Conservation (phyloP, 352 stramenopile genomes). For the Phytopythium vexans region DNA sequence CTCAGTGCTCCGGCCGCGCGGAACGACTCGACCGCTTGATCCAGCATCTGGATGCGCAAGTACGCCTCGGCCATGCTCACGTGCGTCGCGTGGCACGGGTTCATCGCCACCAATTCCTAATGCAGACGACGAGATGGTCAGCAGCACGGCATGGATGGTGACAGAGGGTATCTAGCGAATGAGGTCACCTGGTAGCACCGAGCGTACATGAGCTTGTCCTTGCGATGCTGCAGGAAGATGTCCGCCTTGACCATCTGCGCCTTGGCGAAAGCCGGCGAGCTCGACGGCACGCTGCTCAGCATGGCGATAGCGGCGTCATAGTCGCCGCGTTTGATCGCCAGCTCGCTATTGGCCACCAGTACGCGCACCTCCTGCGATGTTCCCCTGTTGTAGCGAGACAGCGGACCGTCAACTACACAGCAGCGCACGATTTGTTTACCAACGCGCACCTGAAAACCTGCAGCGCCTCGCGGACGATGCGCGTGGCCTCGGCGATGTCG, state of each 20-base stretch:
- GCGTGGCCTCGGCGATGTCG: slow-evolving; percentile 62
- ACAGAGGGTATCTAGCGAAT: background rate
- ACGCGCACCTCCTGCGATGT: slow-evolving; percentile 89
- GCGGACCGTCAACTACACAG: slow-evolving; percentile 4
- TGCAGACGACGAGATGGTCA: background rate
- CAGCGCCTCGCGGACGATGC: slow-evolving; percentile 64
- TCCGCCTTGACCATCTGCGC: slow-evolving; percentile 92
- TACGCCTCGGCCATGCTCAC: slow-evolving; percentile 91
- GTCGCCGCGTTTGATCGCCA: slow-evolving; percentile 89
- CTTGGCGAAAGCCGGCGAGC: slow-evolving; percentile 78
- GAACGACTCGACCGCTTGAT: slow-evolving; percentile 83
- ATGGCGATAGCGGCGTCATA: slow-evolving; percentile 89
- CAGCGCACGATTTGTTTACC: background rate
- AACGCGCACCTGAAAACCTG: slow-evolving; percentile 52
- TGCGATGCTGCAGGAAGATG: slow-evolving; percentile 90
- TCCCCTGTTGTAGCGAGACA: slow-evolving; percentile 13
- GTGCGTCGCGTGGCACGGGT: slow-evolving; percentile 63
- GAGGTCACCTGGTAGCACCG: slow-evolving; percentile 71
- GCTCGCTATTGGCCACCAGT: slow-evolving; percentile 87
- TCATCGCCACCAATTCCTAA: slow-evolving; percentile 78
- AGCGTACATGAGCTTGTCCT: slow-evolving; percentile 89
- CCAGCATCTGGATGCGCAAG: slow-evolving; percentile 89
- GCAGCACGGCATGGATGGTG: background rate
- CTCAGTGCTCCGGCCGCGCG: slow-evolving; percentile 51
- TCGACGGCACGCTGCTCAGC: slow-evolving; percentile 80